Conservation (phyloP, 2,329 filamentous ascomycete species). For the Phaeosphaeriaceae sp. region DNA sequence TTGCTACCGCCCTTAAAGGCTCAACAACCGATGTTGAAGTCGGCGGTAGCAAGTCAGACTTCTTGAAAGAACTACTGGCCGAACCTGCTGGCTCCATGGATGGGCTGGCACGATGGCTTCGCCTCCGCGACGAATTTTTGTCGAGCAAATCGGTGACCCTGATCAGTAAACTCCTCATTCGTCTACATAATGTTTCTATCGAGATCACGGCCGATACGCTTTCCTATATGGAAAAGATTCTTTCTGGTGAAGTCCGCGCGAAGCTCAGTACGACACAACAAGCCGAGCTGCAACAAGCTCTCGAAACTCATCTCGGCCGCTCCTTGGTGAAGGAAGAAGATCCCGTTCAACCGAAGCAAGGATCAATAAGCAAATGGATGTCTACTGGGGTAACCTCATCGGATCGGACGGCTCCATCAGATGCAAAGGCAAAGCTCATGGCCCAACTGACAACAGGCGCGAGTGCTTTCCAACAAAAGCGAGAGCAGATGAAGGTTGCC, state of each 20-base stretch:
- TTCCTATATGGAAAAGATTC: constrained; percentile 69
- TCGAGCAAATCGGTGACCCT: constrained; percentile 82
- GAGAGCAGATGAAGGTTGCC: constrained; percentile 28
- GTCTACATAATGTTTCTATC: constrained; percentile 78
- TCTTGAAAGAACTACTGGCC: constrained; percentile 64
- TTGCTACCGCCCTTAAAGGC: constrained; percentile 71
- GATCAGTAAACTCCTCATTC: constrained; percentile 80
- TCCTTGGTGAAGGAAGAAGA: constrained; percentile 42
- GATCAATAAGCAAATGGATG: constrained; percentile 50
- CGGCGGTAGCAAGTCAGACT: constrained; percentile 41
- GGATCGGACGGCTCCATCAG: constrained; percentile 20
- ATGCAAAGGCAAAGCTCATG: constrained; percentile 36
- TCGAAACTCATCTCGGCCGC: constrained; percentile 60
- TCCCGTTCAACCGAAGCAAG: constrained; percentile 48
- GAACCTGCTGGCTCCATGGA: constrained; percentile 70
- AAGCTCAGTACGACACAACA: constrained; percentile 84
- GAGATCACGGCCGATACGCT: constrained; percentile 68
- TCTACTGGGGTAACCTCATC: constrained; percentile 31
- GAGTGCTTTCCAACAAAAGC: constrained; percentile 36
- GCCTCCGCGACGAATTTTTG: constrained; percentile 86
- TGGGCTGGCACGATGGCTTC: constrained; percentile 82
- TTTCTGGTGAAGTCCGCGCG: constrained; percentile 71
- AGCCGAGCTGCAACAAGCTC: constrained; percentile 73
- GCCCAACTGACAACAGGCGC: constrained; percentile 36
- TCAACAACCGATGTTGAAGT: constrained; percentile 42